Evolutionary conservation across 176 grass and related monocot genomes (phyloP).

Genomic region (Paspalum vaginatum): DNA sequence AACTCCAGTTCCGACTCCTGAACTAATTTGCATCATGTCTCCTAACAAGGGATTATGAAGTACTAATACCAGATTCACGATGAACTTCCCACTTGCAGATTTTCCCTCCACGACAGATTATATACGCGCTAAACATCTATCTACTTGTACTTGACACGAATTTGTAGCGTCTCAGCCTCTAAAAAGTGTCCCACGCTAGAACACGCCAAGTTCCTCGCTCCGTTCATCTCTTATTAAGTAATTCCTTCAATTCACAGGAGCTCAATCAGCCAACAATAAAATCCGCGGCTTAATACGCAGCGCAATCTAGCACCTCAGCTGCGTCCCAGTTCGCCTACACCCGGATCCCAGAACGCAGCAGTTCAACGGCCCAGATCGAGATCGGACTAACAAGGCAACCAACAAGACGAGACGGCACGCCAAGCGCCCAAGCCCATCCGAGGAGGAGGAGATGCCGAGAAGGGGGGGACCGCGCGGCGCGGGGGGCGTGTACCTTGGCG

Average conservation of each 20-base stretch:
- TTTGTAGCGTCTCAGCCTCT: not conserved
- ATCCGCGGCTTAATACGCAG: not conserved
- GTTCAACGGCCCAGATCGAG: conserved; percentile 21
- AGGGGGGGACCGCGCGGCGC: too few relatives aligned
- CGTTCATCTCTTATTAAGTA: not conserved
- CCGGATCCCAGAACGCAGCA: conserved; percentile 2
- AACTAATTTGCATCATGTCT: conserved; percentile 5
- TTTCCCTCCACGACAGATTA: not conserved
- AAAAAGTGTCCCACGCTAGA: not conserved
- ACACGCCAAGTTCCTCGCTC: not conserved
- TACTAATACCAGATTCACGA: not conserved
- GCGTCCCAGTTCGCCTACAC: not conserved
- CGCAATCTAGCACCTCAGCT: not conserved
- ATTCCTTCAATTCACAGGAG: not conserved
- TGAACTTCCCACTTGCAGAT: not conserved
- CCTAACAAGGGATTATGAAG: not conserved
- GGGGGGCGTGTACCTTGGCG: conserved; percentile 55
- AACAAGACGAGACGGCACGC: not conserved
- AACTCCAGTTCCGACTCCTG: conserved; percentile 27
- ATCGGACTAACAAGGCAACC: conserved; percentile 13
- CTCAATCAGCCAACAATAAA: not conserved
- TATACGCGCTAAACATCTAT: not conserved
- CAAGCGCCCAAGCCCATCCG: not conserved
- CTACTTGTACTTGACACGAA: not conserved
- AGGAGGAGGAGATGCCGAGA: not conserved